Conservation (phyloP, 1,284 basidiomycete species). For the Pseudozyma thailandica region DNA sequence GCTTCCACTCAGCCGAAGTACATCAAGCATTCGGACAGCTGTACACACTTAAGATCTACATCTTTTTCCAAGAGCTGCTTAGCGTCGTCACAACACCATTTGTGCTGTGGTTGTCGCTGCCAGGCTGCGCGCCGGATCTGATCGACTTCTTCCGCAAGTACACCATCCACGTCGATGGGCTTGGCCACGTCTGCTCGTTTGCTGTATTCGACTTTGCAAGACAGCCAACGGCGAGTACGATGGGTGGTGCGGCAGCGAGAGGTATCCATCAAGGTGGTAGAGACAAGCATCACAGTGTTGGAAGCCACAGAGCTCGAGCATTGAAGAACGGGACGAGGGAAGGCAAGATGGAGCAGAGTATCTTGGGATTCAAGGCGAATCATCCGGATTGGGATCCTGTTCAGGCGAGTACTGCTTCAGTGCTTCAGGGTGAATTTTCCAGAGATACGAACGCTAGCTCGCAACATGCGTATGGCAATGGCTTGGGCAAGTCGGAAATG, state of each 20-base stretch:
- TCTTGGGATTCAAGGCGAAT: slow-evolving; percentile 89
- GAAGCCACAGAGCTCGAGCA: slow-evolving; percentile 76
- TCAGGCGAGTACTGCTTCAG: slow-evolving; percentile 70
- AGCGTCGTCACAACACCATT: slow-evolving; percentile 94
- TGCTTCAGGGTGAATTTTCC: not conserved
- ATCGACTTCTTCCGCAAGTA: slow-evolving; percentile 72
- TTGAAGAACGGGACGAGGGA: slow-evolving; percentile 21
- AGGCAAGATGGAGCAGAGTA: slow-evolving; percentile 87
- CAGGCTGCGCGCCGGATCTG: slow-evolving; percentile 77
- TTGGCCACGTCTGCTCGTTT: slow-evolving; percentile 96
- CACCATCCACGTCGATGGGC: slow-evolving; percentile 92
- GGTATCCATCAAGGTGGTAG: slow-evolving; percentile 11
- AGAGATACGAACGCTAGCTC: not conserved
- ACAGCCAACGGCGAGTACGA: slow-evolving; percentile 71
- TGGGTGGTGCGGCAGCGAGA: slow-evolving; percentile 28
- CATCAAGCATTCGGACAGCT: slow-evolving; percentile 59
- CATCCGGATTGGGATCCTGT: slow-evolving; percentile 93
- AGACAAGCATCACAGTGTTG: not conserved
- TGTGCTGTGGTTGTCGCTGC: slow-evolving; percentile 90
- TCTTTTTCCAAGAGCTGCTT: slow-evolving; percentile 86
- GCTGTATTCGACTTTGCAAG: slow-evolving; percentile 96
- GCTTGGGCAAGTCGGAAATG: slow-evolving; percentile 6
- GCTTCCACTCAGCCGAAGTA: slow-evolving; percentile 77
- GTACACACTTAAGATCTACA: slow-evolving; percentile 68
- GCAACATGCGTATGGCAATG: slow-evolving; percentile 7